Conservation (phyloP, 768 basidiomycete genomes). For the Xerocomellus dryophilus region DNA sequence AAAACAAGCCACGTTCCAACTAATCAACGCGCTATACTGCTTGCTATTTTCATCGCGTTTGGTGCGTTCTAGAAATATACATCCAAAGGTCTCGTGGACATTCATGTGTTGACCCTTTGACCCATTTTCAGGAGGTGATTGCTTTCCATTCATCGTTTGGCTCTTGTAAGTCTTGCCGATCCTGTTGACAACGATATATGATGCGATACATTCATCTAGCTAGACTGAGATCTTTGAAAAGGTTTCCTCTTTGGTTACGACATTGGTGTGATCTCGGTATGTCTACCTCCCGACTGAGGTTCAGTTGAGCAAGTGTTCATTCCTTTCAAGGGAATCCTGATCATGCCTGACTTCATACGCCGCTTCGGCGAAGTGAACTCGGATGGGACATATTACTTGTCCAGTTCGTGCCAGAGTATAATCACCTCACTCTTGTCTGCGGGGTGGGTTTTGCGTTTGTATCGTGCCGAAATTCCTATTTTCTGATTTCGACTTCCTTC, state of each 20-base stretch:
- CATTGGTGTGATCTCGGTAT: constrained; percentile 15
- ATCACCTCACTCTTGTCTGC: constrained; percentile 18
- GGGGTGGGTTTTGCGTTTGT: neutral
- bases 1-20: constrained; percentile 6
- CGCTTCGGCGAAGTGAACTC: constrained; percentile 12
- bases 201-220: neutral
- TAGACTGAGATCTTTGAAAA: constrained; percentile 4
- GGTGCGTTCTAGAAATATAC: constrained; percentile 2
- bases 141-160: neutral
- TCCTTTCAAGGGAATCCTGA: constrained; percentile 8
- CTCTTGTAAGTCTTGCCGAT: constrained; percentile 1
- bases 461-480: too few relatives aligned
- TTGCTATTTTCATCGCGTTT: constrained; percentile 17
- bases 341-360: constrained; percentile 15
- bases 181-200: neutral
- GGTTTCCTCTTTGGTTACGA: constrained; percentile 17
- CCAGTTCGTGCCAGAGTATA: constrained; percentile 18
- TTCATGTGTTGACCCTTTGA: neutral
- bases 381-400: constrained; percentile 13
- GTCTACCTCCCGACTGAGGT: neutral
- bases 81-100: neutral
- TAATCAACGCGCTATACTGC: constrained; percentile 9
- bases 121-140: constrained; percentile 8
- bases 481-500: neutral
- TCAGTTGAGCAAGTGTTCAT: neutral